Percentiles rank a stretch among this genome's conserved stretches.
Conservation (phyloP, 768 basidiomycete species). For the Suillus decipiens region DNA sequence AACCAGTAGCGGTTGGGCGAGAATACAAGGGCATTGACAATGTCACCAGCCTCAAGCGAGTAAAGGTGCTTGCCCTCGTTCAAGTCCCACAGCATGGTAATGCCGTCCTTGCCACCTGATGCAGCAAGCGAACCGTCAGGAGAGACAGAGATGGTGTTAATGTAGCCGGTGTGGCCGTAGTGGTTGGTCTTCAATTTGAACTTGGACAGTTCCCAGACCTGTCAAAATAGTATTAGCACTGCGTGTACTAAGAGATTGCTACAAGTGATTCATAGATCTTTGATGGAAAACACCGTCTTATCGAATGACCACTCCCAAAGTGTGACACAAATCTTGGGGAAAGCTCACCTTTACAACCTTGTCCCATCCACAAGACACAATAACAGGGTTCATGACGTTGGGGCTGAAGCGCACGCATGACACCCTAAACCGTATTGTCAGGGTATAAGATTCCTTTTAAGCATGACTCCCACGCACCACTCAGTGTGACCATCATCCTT, state of each 20-base stretch:
- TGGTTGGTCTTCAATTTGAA: constrained; percentile 99
- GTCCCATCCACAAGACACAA: constrained; percentile 99
- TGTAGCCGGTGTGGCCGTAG: constrained; percentile 98
- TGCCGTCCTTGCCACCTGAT: constrained; percentile 98
- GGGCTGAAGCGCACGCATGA: constrained; percentile 99
- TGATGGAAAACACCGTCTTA: constrained; percentile 80
- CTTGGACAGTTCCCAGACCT: constrained; percentile 99
- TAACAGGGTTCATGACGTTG: constrained; percentile 95
- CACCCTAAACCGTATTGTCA: constrained; percentile 58
- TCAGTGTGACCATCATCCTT: constrained; percentile 98
- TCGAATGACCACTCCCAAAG: constrained; percentile 72
- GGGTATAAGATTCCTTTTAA: background rate
- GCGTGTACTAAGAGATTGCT: constrained; percentile 14
- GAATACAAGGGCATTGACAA: constrained; percentile 99
- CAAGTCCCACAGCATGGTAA: constrained; percentile 99
- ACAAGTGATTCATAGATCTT: constrained; percentile 64
- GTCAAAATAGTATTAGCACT: constrained; percentile 7
- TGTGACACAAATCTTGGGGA: constrained; percentile 27
- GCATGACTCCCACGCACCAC: constrained; percentile 52
- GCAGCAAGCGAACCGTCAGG: constrained; percentile 99
- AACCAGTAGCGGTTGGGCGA: constrained; percentile 99
- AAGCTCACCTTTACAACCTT: constrained; percentile 95
- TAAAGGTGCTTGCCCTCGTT: constrained; percentile 99
- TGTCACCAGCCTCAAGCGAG: constrained; percentile 97
- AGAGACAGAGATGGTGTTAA: constrained; percentile 97